Base-by-base conservation (phyloP, 73 alveolate species). In the Stentor roeselii region DNA sequence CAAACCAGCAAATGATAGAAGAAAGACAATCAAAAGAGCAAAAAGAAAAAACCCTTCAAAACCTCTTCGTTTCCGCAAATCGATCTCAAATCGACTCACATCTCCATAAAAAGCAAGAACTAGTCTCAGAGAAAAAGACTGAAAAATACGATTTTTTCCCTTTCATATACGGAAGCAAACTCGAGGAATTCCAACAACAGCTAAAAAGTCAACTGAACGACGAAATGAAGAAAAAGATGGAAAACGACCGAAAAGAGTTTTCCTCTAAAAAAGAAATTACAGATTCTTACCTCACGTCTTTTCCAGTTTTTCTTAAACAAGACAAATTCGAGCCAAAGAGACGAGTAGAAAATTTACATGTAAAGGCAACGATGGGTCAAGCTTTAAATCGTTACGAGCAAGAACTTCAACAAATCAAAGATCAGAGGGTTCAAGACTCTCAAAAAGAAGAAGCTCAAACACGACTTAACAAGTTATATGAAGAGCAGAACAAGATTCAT, bases 111-210 rank as follows among this genome's bases (percentile, higher is more conserved):
- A 11, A 6, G 6, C 30, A 50, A 50, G 21, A 50, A 21, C 6
- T 6, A 11, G 21, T 6, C 6, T 11, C 6, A 50, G 67, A 50
- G 21, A 50, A 50, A 50, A 50, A 11, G 67, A 21, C 6, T 50
- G 67, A 50, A 50, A 50, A 50, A 50, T 50, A 50, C 21, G 67
- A 50, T 50, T 50, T 50, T 50, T 50, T 50, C 67, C 67, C 67
- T 50, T 50, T 50, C 21, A 50, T 21, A 21, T 50, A 50, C 21
- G 67, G 67, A 50, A 50, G 67, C 21, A 50, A 50, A 21, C 67
- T 50, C 21, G 67, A 50, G 21, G 67, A 50, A 21, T 50, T 50
- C 21, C 67, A 50, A 50, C 21, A 6, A 50, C 67, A 50, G 21
- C 67, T 50, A 6, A 50, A 50, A 50, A 21, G 30, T 50, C 67